Percentiles rank a stretch among this genome's conserved stretches.
Evolutionary conservation across 1,284 basidiomycete genomes (phyloP).

Genomic region (Ganoderma sinense): DNA sequence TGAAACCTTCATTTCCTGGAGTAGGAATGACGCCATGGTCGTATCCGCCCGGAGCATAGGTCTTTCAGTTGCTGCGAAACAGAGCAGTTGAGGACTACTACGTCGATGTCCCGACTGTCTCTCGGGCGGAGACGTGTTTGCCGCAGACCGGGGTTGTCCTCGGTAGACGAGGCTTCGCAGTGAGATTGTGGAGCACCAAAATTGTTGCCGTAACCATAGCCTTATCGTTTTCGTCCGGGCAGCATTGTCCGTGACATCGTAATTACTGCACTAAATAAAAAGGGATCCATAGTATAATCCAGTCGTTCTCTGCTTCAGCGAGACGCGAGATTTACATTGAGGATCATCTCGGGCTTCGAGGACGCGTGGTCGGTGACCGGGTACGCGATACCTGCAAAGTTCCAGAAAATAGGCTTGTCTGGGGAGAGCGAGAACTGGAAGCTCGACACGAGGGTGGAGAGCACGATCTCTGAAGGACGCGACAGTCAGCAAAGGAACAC

Average conservation of each 20-base stretch:
- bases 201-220: no score
- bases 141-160: no score
- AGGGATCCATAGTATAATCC: not conserved
- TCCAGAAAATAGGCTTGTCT: slow-evolving; percentile 28
- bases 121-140: no score
- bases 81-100: no score
- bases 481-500: not conserved
- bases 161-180: no score
- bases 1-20: no score
- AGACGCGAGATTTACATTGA: slow-evolving; percentile 16
- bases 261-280: not conserved
- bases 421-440: slow-evolving; percentile 20
- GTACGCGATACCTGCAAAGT: slow-evolving; percentile 28
- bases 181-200: no score
- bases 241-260: not conserved
- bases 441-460: slow-evolving; percentile 16
- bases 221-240: not conserved
- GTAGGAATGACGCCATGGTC: no score
- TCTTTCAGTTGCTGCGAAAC: no score
- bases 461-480: slow-evolving; percentile 17
- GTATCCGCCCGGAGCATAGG: no score
- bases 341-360: slow-evolving; percentile 25
- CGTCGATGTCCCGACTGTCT: no score
- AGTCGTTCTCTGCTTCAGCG: not conserved
- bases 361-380: slow-evolving; percentile 23